Conservation (phyloP, 331 rosid genomes). For the Arachis monticola region DNA sequence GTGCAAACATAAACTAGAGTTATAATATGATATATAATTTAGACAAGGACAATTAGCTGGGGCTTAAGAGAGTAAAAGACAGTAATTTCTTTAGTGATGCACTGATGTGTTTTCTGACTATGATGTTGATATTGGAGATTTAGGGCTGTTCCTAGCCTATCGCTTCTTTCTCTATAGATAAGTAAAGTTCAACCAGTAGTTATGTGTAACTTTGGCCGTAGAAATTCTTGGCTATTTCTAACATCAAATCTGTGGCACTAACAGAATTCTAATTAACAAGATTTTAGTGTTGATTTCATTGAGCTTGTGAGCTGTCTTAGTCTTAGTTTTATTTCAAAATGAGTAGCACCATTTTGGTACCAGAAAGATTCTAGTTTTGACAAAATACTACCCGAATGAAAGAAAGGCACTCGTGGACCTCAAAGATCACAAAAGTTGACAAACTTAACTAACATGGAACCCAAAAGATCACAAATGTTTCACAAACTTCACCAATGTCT, state of each 20-base stretch:
- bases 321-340: not conserved
- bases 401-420: too few relatives aligned
- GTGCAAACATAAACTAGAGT: not conserved
- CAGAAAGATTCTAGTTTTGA: too few relatives aligned
- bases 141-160: not conserved
- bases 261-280: not conserved
- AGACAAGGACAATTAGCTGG: not conserved
- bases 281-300: not conserved
- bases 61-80: not conserved
- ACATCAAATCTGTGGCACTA: not conserved
- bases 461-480: too few relatives aligned
- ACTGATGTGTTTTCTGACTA: not conserved
- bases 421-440: too few relatives aligned
- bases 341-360: too few relatives aligned
- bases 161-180: slow-evolving; percentile 6
- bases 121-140: slow-evolving; percentile 5
- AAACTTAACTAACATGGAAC: too few relatives aligned
- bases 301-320: not conserved
- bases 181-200: slow-evolving; percentile 8
- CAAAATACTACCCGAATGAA: too few relatives aligned
- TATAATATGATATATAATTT: not conserved
- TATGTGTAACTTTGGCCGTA: slow-evolving; percentile 3
- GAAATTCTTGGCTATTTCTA: not conserved
- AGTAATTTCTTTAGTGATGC: not conserved
- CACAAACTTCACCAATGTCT: too few relatives aligned